Evolutionary conservation across 2,329 filamentous ascomycete species (phyloP).

Genomic region (Diplodia seriata): DNA sequence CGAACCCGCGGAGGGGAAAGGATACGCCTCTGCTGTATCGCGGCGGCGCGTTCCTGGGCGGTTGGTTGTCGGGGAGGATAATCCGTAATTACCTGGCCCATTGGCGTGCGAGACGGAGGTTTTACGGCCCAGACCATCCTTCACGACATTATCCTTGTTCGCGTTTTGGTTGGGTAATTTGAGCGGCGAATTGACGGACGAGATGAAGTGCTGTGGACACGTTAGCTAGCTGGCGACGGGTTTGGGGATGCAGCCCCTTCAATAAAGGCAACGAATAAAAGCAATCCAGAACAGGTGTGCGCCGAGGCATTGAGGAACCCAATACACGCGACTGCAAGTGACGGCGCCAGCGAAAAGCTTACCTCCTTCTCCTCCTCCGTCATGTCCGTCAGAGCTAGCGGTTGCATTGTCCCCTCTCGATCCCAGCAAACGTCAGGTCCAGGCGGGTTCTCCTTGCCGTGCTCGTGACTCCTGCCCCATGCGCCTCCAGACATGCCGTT

Average conservation of each 20-base stretch:
- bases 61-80: constrained; percentile 75
- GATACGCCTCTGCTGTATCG: constrained; percentile 78
- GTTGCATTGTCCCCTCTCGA: constrained; percentile 69
- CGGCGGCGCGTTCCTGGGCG: constrained; percentile 81
- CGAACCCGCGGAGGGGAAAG: constrained; percentile 62
- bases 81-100: constrained; percentile 67
- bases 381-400: constrained; percentile 77
- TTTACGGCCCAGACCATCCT: constrained; percentile 68
- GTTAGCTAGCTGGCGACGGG: constrained; percentile 35
- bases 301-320: neutral
- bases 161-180: constrained; percentile 78
- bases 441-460: constrained; percentile 70
- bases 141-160: constrained; percentile 67
- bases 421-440: constrained; percentile 97
- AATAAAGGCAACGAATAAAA: neutral
- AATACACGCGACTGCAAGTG: neutral
- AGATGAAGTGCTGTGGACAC: constrained; percentile 71
- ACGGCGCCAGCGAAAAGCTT: constrained; percentile 33
- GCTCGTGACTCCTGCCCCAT: constrained; percentile 81
- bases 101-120: constrained; percentile 76
- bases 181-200: constrained; percentile 90
- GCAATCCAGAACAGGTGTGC: neutral
- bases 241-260: constrained; percentile 35
- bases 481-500: constrained; percentile 65
- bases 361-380: constrained; percentile 71